Conservation (phyloP, 1,139 yeast genomes). For the Williopsis jadinii region DNA sequence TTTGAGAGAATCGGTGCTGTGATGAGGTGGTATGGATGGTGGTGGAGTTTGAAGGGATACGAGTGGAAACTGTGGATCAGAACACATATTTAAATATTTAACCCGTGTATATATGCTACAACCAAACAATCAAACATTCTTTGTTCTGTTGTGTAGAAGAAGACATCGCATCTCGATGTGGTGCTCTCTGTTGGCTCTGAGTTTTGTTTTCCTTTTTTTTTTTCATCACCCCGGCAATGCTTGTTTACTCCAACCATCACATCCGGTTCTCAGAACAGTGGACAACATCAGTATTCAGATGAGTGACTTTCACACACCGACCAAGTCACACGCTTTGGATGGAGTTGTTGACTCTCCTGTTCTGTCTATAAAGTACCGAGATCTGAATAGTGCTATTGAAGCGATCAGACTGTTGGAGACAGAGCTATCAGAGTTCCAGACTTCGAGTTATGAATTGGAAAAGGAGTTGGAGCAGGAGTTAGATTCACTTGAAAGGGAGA, state of each 20-base stretch:
- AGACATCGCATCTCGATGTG: no score
- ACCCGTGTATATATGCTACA: no score
- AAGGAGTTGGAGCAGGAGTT: constrained; percentile 25
- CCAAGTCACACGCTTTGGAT: background rate
- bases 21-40: constrained; percentile 1
- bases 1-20: constrained; percentile 1
- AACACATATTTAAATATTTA: background rate
- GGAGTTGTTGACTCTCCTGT: constrained; percentile 5
- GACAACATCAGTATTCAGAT: no score
- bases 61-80: constrained; percentile 1
- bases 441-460: constrained; percentile 24
- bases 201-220: no score
- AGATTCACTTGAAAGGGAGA: constrained; percentile 18
- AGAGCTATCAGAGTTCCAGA: constrained; percentile 24
- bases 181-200: no score
- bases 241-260: no score
- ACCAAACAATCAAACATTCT: no score
- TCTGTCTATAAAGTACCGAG: constrained; percentile 17
- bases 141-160: no score
- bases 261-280: no score
- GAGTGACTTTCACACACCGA: no score
- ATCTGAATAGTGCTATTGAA: constrained; percentile 22
- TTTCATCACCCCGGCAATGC: no score
- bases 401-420: constrained; percentile 22
- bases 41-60: constrained; percentile 3